Evolutionary conservation across 495 filamentous ascomycete genomes (phyloP).

Genomic region (Umbilicaria muhlenbergii): DNA sequence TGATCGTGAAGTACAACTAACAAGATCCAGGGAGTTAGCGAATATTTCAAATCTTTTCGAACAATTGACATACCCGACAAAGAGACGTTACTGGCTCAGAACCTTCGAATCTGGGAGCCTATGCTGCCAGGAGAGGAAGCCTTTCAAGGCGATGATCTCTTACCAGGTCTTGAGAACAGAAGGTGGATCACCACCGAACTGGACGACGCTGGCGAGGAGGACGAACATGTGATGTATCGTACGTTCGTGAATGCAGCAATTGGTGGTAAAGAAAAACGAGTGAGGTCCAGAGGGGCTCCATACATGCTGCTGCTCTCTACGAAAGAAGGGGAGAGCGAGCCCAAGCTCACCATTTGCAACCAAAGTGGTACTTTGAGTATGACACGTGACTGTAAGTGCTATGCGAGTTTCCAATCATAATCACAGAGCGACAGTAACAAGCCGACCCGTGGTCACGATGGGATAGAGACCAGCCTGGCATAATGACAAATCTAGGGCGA

Average conservation of each 20-base stretch:
- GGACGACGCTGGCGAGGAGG: slow-evolving; percentile 24
- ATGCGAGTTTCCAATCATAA: neutral
- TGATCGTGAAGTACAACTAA: neutral
- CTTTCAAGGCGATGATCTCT: slow-evolving; percentile 8
- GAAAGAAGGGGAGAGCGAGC: slow-evolving; percentile 25
- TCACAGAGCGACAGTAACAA: neutral
- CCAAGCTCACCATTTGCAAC: slow-evolving; percentile 26
- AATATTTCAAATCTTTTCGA: slow-evolving; percentile 21
- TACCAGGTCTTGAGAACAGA: slow-evolving; percentile 16
- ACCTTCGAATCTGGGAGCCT: slow-evolving; percentile 24
- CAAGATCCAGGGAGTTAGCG: slow-evolving; percentile 18
- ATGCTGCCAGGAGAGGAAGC: slow-evolving; percentile 21
- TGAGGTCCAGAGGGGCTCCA: slow-evolving; percentile 23
- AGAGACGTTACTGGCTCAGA: slow-evolving; percentile 14
- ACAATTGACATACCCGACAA: slow-evolving; percentile 18
- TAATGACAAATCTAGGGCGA: no score
- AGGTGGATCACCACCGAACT: slow-evolving; percentile 24
- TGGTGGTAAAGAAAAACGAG: slow-evolving; percentile 23
- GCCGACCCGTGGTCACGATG: no score
- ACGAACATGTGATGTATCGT: slow-evolving; percentile 25
- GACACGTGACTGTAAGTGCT: slow-evolving; percentile 21
- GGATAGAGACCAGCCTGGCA: no score
- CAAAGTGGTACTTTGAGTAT: slow-evolving; percentile 26
- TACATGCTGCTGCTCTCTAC: slow-evolving; percentile 28
- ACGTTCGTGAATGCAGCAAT: slow-evolving; percentile 29